phyloP scores from a whole-genome alignment of 805 yeast species.

The Teunomyces funiuensis region DNA sequence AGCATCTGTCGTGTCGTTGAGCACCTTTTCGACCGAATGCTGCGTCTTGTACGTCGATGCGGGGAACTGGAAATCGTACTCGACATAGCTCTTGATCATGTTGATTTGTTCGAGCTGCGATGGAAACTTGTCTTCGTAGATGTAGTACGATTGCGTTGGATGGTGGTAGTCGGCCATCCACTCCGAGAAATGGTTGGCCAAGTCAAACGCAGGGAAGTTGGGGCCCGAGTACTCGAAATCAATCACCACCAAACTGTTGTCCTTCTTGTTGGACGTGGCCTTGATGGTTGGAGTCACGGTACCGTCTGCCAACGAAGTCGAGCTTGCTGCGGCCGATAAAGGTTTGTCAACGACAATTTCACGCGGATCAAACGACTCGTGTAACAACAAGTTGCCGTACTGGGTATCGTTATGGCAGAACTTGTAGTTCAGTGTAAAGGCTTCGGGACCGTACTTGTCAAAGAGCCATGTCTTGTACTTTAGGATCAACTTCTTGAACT shows the following conservation, averaged over 20 bases:
- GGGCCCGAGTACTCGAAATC: conserved; percentile 96
- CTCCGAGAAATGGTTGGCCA: conserved; percentile 91
- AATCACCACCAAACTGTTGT: conserved; percentile 75
- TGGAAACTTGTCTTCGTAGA: conserved; percentile 65
- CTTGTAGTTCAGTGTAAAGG: conserved; percentile 51
- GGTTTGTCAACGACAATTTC: conserved; percentile 27
- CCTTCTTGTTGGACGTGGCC: conserved; percentile 33
- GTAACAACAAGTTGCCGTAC: conserved; percentile 84
- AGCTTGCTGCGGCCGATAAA: conserved; percentile 7
- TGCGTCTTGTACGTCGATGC: conserved; percentile 27
- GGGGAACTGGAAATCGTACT: conserved; percentile 48
- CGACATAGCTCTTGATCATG: conserved; percentile 75
- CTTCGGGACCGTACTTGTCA: conserved; percentile 44
- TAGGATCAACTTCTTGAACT: conserved; percentile 49
- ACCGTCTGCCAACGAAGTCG: neutral
- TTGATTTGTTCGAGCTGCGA: conserved; percentile 63
- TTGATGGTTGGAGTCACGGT: conserved; percentile 13
- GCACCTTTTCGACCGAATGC: conserved; percentile 6
- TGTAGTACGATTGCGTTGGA: conserved; percentile 48
- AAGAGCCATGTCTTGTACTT: conserved; percentile 66
- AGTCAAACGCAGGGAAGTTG: conserved; percentile 83
- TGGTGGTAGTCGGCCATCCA: conserved; percentile 96
- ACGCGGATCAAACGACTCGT: conserved; percentile 52
- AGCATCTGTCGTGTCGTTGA: conserved; percentile 12
- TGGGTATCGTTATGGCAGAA: conserved; percentile 98